Base-by-base conservation (phyloP, 2,329 filamentous ascomycete species). In the Sclerotinia glacialis region DNA sequence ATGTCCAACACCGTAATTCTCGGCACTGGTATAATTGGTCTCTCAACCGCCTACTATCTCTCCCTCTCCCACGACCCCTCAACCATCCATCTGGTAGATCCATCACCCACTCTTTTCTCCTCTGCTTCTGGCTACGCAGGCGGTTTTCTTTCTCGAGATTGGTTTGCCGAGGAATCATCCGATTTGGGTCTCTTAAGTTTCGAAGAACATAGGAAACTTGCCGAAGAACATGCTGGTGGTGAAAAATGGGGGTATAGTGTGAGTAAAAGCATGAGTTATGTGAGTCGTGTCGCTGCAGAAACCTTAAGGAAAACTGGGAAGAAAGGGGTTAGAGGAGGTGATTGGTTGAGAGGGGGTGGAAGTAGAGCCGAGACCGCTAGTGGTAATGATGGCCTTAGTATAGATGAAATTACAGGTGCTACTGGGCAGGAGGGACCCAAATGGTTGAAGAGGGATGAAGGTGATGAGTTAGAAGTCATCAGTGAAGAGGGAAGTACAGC, bases 91-190 rank as follows among this genome's bases (percentile, higher is more conserved):
- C 77, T 89, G 28, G 69, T 89, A 49, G 86, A 89, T 72, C 79
- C 83, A 7, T 83, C 83, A 5, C 76, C 81, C 0, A 76, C 85
- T 69, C 82, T 93, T 42, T 92, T 93, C 77, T 83, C 85, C 14
- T 91, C 88, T 40, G 90, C 91, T 0, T 93, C 89, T 2, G 90
- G 91, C 1, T 87, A 85, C 70, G 89, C 90, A 0, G 91, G 83
- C 23, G 90, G 91, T 0, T 94, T 93, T 73, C 74, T 93, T n/a
- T 56, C 66, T 52, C 49, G 49, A 16, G 66, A 67, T 49, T 67
- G 62, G 66, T 67, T 67, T 37, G 16, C 62, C 9, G 79, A 85
- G 0, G 79, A 82, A 1, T 78, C 86, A 7, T 80, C 84, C 0
- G 79, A 82, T 0, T 80, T 93, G 0, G 90, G 86, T 9, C 82